Evolutionary conservation across 148 eudicot species (phyloP), one percentile per base, ranked within the genome.

Genomic region (Polygonum maritimum): DNA sequence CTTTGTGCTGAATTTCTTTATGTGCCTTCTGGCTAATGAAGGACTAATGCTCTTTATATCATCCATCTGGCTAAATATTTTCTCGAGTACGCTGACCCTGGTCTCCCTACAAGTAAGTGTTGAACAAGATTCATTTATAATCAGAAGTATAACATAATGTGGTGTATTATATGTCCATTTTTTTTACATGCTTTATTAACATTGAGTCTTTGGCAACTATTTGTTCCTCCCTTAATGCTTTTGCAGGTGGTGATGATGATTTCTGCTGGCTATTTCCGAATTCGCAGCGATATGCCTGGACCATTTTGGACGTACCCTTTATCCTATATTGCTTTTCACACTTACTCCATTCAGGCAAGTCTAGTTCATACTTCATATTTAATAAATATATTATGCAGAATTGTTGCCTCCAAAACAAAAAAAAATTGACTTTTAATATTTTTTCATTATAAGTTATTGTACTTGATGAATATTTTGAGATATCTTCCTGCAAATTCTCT

Each of bases 291-390:
- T 82, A 81, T 95, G 84, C 94, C 98, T 31, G 79, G 81, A 78
- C 83, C 88, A 44, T 76, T 90, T n/a, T 95, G 98, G 98, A 90
- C 84, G 81, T 90, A 88, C 77, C 98, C 98, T 45, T 26, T 92
- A 70, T 95, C 98, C 48, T 95, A 90, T 80, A 76, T 95, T 78
- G 89, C 98, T 48, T 90, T 92, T 77, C 98, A 95, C 80, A 92
- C 97, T 52, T 90, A 92, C 83, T 83, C 97, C 26, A 87, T 95
- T 79, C 98, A 90, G 98, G 98, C 80, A 88, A 85, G 93, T 85
- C 62, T 35, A 57, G 63, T 36, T 60, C 16, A 5, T 2, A 9
- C 2, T 21, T 33, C 67, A 58, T 31, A 58, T 58, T 58, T 58
- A 58, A 9, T 7, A 58, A 26, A 26, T 19, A 58, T 21, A 58